Evolutionary conservation across 148 eudicot genomes (phyloP), one percentile per base, ranked within the genome.

Genomic region (Pharnaceum exiguum): DNA sequence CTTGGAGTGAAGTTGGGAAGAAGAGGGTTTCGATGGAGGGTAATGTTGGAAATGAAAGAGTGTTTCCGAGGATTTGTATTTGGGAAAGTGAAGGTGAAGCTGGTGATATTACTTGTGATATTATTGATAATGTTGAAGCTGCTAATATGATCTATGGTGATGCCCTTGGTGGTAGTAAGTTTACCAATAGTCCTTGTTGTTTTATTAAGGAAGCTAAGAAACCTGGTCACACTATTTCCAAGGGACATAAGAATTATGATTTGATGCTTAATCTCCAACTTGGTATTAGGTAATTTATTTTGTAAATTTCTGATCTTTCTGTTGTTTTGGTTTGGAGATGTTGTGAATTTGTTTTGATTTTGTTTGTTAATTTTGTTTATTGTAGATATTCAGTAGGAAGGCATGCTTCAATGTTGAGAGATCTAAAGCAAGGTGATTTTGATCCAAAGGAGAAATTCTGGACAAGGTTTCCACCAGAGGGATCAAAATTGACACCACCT

Each of bases 381-480:
- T 68, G 69, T 50, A 90, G 97, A 70, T 65, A 84, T 68, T 80
- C 97, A 38, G 78, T 81, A 16, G 97, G 95, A 63, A 91, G 81
- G 62, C 87, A 91, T 79, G 86, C 78, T 63, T 85, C 97, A 0
- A 71, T 75, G 5, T 39, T 58, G 33, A 66, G 87, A 36, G 95
- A 80, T 30, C 81, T 91, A 25, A 87, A 77, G 70, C 71, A 59
- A 5, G 65, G 54, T 47, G 97, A 91, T 77, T 91, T 91, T 68
- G 87, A 91, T 74, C 94, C 96, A 0, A 87, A 38, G 63, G 94
- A 91, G 74, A 89, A 93, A 80, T 89, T 81, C 44, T 93, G 95
- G 96, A 93, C 96, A n/a, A 72, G 80, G 75, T 93, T 93, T 71
- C 96, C 96, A 1, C 51, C 96, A 0, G 96, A 85, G 69, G 99